A percentile compares a stretch with the other conserved stretches of the same genome.
phyloP scores from a whole-genome alignment of 2,329 filamentous ascomycete species.

The Cyphellophora attinorum region DNA sequence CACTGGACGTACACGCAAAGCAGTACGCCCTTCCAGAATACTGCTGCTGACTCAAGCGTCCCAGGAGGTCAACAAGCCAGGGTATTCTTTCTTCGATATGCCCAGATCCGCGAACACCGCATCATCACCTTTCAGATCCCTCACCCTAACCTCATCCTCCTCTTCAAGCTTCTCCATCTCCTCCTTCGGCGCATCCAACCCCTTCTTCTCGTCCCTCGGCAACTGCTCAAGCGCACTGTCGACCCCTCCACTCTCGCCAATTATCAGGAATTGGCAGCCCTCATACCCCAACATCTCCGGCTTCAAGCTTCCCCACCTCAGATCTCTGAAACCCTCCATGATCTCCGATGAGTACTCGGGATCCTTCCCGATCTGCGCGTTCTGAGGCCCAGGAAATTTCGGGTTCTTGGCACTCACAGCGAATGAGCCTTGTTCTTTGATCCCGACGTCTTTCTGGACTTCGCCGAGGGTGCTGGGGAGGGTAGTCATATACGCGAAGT shows the following conservation, averaged over 20 bases:
- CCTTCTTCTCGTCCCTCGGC: slow-evolving; percentile 38
- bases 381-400: slow-evolving; percentile 54
- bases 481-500: slow-evolving; percentile 72
- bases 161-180: slow-evolving; percentile 66
- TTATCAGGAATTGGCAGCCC: slow-evolving; percentile 67
- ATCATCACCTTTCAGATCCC: slow-evolving; percentile 50
- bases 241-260: slow-evolving; percentile 47
- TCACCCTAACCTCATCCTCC: slow-evolving; percentile 62
- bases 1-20: too few relatives aligned
- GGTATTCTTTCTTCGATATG: slow-evolving; percentile 54
- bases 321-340: slow-evolving; percentile 59
- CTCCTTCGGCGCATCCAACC: slow-evolving; percentile 52
- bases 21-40: too few relatives aligned
- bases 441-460: slow-evolving; percentile 65
- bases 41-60: too few relatives aligned
- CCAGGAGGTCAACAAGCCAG: slow-evolving; percentile 54
- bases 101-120: slow-evolving; percentile 51
- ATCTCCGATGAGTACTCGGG: slow-evolving; percentile 66
- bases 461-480: slow-evolving; percentile 60
- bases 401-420: slow-evolving; percentile 75
- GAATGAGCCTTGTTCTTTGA: slow-evolving; percentile 65
- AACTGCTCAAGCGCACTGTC: slow-evolving; percentile 48
- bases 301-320: slow-evolving; percentile 65
- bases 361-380: slow-evolving; percentile 51
- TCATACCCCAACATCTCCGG: slow-evolving; percentile 66